Base-by-base conservation (phyloP, 495 filamentous ascomycete species). In the Penicillium bialowiezense region DNA sequence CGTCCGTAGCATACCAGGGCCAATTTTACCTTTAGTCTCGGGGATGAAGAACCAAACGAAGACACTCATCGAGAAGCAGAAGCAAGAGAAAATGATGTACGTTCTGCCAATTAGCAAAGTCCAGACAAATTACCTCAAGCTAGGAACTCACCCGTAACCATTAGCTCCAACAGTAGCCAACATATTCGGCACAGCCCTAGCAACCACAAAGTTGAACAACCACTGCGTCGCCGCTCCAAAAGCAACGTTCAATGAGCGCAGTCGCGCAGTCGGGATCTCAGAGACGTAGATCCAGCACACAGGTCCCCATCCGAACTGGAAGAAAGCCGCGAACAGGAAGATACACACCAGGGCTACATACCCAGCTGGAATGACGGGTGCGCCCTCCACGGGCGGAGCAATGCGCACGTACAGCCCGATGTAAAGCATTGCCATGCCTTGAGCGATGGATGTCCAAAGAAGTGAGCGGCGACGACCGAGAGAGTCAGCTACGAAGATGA, bases 221-320 rank as follows among this genome's bases (percentile, higher is more conserved):
- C 76, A 79, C 58, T 79, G 76, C 3, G 84, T 88, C 13, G 87
- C 84, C 0, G 86, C 83, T 0, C 78, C 84, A 41, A 85, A 59
- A 1, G 85, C 74, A 3, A 89, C 85, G 57, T 88, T 88, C 49
- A 84, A 69, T 13, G 81, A 81, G 3, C 87, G 72, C 12, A 89
- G 72, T 3, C 86, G 71, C 1, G 84, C 81, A 12, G 82, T 81
- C 9, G 87, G 86, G 58, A 91, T 90, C 72, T 90, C 84, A 9
- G 76, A 78, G 31, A 87, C 81, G 54, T 85, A 86, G 45, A 87
- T 89, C 88, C 86, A 90, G 65, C 85, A 88, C 20, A 84, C 82
- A 0, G 87, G 87, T 0, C 87, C 87, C 86, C 86, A 90, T 33
- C 86, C 84, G 60, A 89, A 87, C 46, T 88, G 85, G 74, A 88